A percentile compares a stretch with the other conserved stretches of the same genome.
Evolutionary conservation across 2,329 filamentous ascomycete species (phyloP).

Genomic region (Xylaria sp.): DNA sequence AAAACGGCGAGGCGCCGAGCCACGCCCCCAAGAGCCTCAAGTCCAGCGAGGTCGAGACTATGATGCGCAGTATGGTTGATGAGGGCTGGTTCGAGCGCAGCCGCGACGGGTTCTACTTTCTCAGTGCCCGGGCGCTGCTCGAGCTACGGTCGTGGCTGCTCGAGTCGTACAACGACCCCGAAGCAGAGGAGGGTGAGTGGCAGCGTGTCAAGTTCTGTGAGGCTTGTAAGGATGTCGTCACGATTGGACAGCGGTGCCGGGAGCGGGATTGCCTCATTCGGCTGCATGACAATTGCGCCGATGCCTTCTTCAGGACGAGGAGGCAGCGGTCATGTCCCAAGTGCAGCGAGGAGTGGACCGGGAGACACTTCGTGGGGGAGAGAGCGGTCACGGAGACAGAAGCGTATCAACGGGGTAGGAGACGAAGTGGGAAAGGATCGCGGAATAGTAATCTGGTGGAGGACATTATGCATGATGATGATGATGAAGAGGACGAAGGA

Average conservation of each 20-base stretch:
- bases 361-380: conserved; percentile 64
- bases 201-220: conserved; percentile 86
- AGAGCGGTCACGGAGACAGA: conserved; percentile 65
- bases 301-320: conserved; percentile 76
- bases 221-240: conserved; percentile 90
- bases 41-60: conserved; percentile 78
- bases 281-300: conserved; percentile 80
- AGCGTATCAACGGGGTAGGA: conserved; percentile 58
- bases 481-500: conserved; percentile 45
- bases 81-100: conserved; percentile 90
- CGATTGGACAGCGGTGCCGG: conserved; percentile 80
- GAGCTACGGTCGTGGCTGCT: conserved; percentile 86
- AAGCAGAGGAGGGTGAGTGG: conserved; percentile 67
- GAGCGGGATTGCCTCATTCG: conserved; percentile 74
- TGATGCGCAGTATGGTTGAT: conserved; percentile 75
- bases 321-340: conserved; percentile 71
- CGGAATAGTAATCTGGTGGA: conserved; percentile 51
- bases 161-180: conserved; percentile 87
- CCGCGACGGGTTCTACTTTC: conserved; percentile 74
- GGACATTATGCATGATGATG: conserved; percentile 48
- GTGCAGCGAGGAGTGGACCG: conserved; percentile 64
- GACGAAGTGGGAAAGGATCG: conserved; percentile 49
- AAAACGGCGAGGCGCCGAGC: conserved; percentile 49
- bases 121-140: conserved; percentile 82
- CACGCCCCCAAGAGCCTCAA: conserved; percentile 67